A percentile compares a stretch with the other conserved stretches of the same genome.
These are phyloP conservation scores for Pulveroboletus frians DNA, from an alignment of 768 basidiomycete genomes.

Conservation along the genomic window DNA sequence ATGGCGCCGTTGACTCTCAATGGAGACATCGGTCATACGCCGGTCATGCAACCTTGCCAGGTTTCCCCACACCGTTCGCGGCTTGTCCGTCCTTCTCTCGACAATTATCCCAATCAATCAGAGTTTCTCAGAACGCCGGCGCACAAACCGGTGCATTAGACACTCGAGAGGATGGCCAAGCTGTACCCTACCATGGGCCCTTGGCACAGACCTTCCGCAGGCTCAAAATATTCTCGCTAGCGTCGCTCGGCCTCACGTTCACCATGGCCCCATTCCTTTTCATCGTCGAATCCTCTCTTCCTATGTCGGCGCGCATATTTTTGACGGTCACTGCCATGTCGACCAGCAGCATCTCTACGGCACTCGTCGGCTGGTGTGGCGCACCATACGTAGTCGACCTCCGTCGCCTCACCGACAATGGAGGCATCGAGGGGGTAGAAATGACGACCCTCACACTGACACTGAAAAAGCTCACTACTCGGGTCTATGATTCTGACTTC, in stretches of 20 bases:
- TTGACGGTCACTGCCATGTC: constrained; percentile 66
- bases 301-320: constrained; percentile 59
- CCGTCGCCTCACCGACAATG: constrained; percentile 43
- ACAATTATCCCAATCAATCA: constrained; percentile 12
- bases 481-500: constrained; percentile 71
- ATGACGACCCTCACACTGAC: constrained; percentile 62
- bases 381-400: constrained; percentile 69
- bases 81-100: not conserved
- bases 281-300: constrained; percentile 72
- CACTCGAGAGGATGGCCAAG: constrained; percentile 3
- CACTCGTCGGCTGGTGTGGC: constrained; percentile 64
- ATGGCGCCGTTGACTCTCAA: not conserved
- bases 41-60: not conserved
- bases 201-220: constrained; percentile 66
- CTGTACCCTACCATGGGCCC: constrained; percentile 61
- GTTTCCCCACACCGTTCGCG: not conserved
- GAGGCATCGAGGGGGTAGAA: constrained; percentile 53
- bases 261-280: constrained; percentile 78
- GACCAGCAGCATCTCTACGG: constrained; percentile 71
- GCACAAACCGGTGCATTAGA: constrained; percentile 2
- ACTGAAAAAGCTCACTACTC: constrained; percentile 58
- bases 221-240: constrained; percentile 79
- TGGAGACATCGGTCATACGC: constrained; percentile 5
- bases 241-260: constrained; percentile 64
- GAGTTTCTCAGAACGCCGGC: not conserved